Base-by-base conservation (phyloP, 306 rosid genomes). In the Vicia villosa region DNA sequence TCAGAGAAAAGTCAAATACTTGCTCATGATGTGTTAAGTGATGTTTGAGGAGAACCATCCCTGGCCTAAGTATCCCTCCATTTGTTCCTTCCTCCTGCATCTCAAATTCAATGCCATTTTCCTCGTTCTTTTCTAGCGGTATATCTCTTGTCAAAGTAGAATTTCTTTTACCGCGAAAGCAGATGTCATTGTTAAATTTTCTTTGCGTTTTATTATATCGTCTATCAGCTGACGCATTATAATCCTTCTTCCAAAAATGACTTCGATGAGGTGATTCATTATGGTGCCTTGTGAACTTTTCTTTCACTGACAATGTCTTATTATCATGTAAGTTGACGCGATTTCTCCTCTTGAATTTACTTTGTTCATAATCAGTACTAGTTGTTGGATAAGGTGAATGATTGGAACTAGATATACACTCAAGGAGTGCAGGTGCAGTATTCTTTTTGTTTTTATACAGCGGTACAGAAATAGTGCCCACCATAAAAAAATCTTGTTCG, bases 11-110 rank as follows among this genome's bases (percentile, higher is more conserved):
- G 46, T 60, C 46, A 36, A 15, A 28, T 15, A 60, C 66, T 46
- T 60, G 66, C 10, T 62, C 74, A 20, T 19, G 19, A 66, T 46
- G 82, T 22, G 69, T 21, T 21, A 90, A 50, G 69, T 22, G 74
- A 51, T 34, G 14, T 63, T 88, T 90, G 65, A 88, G 56, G 13
- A 90, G 85, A 71, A 84, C 82, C 96, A 86, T 88, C 41, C 95
- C 90, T 1, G 86, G 87, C 72, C 82, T 71, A 85, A 90, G 65
- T 47, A 78, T 22, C 20, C 6, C 66, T 41, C 47, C 45, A 17
- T 57, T 19, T 47, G 12, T 36, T 11, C 5, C 58, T 36, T 59
- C 70, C 15, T 16, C 64, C 13, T 16, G 66, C 24, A 9, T 54
- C 36, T 49, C 74, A 50, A 70, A 50, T 6, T 5, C 54, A 47